Percentiles rank a stretch among this genome's conserved stretches.
phyloP scores from a whole-genome alignment of 257 asterid species.

The Ligustrum vulgare region DNA sequence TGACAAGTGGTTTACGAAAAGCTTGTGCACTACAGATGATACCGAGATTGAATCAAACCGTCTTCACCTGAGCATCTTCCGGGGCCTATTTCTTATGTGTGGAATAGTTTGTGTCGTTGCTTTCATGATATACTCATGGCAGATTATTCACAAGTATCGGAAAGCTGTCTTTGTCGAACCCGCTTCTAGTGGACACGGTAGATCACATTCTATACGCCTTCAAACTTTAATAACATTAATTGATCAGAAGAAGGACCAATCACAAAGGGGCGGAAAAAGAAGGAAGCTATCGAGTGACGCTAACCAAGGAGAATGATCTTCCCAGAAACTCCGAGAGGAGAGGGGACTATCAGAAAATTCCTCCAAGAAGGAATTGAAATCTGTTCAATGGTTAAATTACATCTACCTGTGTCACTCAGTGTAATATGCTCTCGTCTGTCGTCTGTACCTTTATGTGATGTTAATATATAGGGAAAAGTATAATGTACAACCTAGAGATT shows the following conservation, averaged over 20 bases:
- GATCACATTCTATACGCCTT: conserved; percentile 51
- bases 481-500: not conserved
- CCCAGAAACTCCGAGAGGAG: conserved; percentile 33
- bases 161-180: conserved; percentile 28
- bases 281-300: conserved; percentile 53
- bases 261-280: conserved; percentile 51
- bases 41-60: conserved; percentile 40
- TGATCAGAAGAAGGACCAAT: conserved; percentile 64
- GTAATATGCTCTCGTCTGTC: not conserved
- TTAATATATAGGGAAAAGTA: not conserved
- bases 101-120: conserved; percentile 41
- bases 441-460: not conserved
- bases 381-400: not conserved
- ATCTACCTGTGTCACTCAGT: too few relatives aligned
- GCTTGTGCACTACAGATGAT: conserved; percentile 35
- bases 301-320: conserved; percentile 26
- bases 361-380: not conserved
- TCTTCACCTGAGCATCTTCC: conserved; percentile 58
- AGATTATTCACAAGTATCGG: conserved; percentile 39
- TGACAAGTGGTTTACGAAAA: conserved; percentile 54
- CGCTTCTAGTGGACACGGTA: conserved; percentile 26
- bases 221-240: conserved; percentile 59
- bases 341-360: conserved; percentile 14
- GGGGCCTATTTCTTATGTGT: conserved; percentile 42
- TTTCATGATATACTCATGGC: conserved; percentile 33